These are phyloP conservation scores for Fusarium napiforme DNA, from an alignment of 2,329 filamentous ascomycete genomes.

Conservation along the genomic window DNA sequence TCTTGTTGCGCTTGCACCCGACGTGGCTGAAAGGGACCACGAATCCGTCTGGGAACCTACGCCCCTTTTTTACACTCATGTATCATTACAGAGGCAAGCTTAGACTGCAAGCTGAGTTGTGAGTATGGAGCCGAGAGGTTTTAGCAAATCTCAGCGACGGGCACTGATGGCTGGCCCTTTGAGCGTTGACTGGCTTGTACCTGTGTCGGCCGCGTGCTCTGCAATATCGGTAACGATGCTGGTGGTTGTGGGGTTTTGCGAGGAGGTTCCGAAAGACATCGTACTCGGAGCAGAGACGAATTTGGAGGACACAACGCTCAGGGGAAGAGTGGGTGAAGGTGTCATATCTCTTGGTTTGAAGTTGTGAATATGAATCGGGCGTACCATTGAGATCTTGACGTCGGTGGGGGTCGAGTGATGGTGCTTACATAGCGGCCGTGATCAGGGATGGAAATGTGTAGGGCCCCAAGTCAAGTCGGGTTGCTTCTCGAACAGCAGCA, in stretches of 20 bases:
- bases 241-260: neutral
- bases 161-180: neutral
- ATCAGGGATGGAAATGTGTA: neutral
- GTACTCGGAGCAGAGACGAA: neutral
- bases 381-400: rapidly evolving
- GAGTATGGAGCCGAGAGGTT: rapidly evolving
- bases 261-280: neutral
- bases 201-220: rapidly evolving
- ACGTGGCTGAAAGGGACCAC: rapidly evolving
- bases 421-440: rapidly evolving
- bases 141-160: rapidly evolving
- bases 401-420: neutral
- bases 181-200: rapidly evolving
- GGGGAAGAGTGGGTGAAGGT: neutral
- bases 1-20: slow-evolving; percentile 88
- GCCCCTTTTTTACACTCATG: no score
- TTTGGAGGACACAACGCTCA: rapidly evolving
- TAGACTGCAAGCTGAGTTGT: neutral
- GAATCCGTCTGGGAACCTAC: rapidly evolving
- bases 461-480: rapidly evolving
- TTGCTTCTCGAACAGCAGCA: neutral
- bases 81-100: no score
- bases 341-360: no score
- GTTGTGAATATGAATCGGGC: neutral
- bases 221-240: rapidly evolving